A percentile compares a stretch with the other conserved stretches of the same genome.
Conservation (phyloP, 805 yeast species). For the Spathaspora hagerdaliae region DNA sequence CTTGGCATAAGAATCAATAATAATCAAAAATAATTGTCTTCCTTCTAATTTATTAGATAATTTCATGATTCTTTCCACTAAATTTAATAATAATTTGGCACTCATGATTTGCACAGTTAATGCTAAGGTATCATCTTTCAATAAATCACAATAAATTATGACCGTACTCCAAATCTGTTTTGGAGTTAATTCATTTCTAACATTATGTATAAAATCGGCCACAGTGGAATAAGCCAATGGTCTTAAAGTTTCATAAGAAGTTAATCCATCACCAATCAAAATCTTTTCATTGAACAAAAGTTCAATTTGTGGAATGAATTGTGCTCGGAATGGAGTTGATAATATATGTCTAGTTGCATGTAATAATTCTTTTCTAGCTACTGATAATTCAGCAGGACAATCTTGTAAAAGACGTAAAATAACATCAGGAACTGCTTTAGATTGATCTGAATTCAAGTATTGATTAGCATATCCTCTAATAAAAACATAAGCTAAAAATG, state of each 20-base stretch:
- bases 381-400: slow-evolving; percentile 89
- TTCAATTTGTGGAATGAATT: slow-evolving; percentile 83
- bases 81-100: slow-evolving; percentile 80
- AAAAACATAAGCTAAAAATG: slow-evolving; percentile 87
- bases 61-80: slow-evolving; percentile 84
- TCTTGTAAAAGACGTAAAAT: slow-evolving; percentile 85
- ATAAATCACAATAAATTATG: slow-evolving; percentile 69
- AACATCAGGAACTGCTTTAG: slow-evolving; percentile 75
- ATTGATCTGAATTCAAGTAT: slow-evolving; percentile 39
- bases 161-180: slow-evolving; percentile 87
- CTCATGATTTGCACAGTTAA: slow-evolving; percentile 94
- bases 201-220: slow-evolving; percentile 93
- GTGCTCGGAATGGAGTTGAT: slow-evolving; percentile 78
- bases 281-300: slow-evolving; percentile 81
- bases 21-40: slow-evolving; percentile 76
- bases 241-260: slow-evolving; percentile 83
- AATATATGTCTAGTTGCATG: slow-evolving; percentile 95
- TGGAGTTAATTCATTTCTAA: slow-evolving; percentile 75
- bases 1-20: slow-evolving; percentile 83
- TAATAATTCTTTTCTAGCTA: slow-evolving; percentile 85
- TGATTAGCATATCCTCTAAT: slow-evolving; percentile 78
- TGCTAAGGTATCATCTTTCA: slow-evolving; percentile 79
- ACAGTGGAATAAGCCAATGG: slow-evolving; percentile 94
- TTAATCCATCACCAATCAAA: slow-evolving; percentile 87
- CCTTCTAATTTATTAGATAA: slow-evolving; percentile 79